phyloP scores from a whole-genome alignment of 345 rosid genomes.

The Citrus inodora region DNA sequence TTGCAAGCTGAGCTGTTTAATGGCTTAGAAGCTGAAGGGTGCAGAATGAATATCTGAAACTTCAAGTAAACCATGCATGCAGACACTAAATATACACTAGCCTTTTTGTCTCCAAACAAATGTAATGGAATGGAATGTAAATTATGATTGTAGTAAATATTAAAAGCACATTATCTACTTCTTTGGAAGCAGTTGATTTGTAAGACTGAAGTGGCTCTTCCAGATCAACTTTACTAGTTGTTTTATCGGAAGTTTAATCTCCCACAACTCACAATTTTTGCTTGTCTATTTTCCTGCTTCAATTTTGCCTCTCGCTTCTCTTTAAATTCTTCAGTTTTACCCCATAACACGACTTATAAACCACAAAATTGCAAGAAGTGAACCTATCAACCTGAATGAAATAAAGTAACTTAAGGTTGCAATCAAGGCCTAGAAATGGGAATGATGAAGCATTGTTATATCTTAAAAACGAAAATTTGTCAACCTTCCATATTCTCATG shows the following conservation, averaged over 20 bases:
- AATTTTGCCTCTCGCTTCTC: conserved; percentile 16
- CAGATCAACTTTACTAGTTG: conserved; percentile 21
- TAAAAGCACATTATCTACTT: neutral
- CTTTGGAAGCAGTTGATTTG: neutral
- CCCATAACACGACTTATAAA: conserved; percentile 53
- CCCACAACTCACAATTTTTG: neutral
- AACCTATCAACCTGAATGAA: conserved; percentile 47
- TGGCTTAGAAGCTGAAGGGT: no score
- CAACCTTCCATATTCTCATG: no score
- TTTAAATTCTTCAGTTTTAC: conserved; percentile 47
- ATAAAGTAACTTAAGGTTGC: neutral
- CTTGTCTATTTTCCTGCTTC: conserved; percentile 19
- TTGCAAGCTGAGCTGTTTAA: no score
- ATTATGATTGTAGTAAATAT: neutral
- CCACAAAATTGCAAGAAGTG: conserved; percentile 38
- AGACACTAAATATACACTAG: no score
- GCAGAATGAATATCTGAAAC: neutral
- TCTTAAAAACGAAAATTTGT: conserved; percentile 42
- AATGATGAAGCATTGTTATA: neutral
- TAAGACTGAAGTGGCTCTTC: conserved; percentile 48
- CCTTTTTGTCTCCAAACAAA: no score
- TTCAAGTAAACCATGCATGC: neutral
- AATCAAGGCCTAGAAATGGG: neutral
- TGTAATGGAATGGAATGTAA: neutral
- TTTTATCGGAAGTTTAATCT: conserved; percentile 27